Evolutionary conservation across 306 rosid species (phyloP).

Genomic region (Vigna nakashimae): DNA sequence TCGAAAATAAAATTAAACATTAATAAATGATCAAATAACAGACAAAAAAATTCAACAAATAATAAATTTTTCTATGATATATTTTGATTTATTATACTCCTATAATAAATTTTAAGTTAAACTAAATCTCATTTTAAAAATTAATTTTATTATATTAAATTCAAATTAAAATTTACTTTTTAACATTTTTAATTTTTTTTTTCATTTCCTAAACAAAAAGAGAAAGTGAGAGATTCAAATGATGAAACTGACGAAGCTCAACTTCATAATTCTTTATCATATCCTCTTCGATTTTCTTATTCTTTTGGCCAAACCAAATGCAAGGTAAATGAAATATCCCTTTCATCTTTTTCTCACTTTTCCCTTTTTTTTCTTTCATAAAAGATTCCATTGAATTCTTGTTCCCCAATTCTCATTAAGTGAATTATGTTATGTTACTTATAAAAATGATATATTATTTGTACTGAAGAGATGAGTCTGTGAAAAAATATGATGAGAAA

Average conservation of each 20-base stretch:
- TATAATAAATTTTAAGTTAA: no score
- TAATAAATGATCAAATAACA: no score
- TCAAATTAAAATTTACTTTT: no score
- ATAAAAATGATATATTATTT: not conserved
- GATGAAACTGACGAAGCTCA: conserved; percentile 33
- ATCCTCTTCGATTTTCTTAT: not conserved
- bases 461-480: not conserved
- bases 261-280: conserved; percentile 14
- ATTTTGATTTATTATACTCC: no score
- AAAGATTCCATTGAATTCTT: conserved; percentile 41
- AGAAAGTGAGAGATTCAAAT: conserved; percentile 25
- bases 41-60: no score
- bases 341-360: conserved; percentile 30
- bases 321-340: conserved; percentile 40
- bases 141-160: no score
- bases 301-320: conserved; percentile 39
- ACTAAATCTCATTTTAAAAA: no score
- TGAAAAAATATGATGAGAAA: conserved; percentile 36
- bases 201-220: conserved; percentile 31
- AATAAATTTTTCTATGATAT: no score
- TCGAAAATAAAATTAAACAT: no score
- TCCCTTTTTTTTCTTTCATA: not conserved
- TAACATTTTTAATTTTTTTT: not conserved
- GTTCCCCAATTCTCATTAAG: conserved; percentile 30
- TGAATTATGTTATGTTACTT: not conserved